Evolutionary conservation across 2,329 filamentous ascomycete genomes (phyloP).

Genomic region (Purpureocillium takamizusanense): DNA sequence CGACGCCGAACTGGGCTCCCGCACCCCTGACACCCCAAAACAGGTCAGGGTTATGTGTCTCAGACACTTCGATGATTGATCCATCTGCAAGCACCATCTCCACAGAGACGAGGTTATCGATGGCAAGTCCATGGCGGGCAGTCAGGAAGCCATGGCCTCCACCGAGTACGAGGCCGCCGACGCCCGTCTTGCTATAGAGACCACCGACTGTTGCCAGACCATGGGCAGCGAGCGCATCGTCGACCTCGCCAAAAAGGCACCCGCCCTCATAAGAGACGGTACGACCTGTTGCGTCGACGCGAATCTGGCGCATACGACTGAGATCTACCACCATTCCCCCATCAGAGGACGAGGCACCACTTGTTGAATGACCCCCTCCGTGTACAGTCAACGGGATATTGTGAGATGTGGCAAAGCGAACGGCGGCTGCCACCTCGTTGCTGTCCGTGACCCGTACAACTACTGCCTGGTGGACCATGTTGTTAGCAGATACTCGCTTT

Average conservation of each 20-base stretch:
- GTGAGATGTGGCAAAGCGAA: constrained; percentile 16
- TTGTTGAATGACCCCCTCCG: constrained; percentile 47
- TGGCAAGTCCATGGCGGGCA: constrained; percentile 40
- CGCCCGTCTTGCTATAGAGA: constrained; percentile 53
- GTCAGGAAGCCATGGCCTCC: constrained; percentile 51
- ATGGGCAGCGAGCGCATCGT: constrained; percentile 36
- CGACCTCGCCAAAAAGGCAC: constrained; percentile 32
- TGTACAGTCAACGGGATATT: constrained; percentile 40
- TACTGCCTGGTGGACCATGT: constrained; percentile 23
- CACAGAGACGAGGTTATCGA: constrained; percentile 30
- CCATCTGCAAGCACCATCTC: constrained; percentile 30
- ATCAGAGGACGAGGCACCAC: constrained; percentile 37
- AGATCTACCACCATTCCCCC: constrained; percentile 48
- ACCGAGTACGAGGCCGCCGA: constrained; percentile 47
- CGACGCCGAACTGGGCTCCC: constrained; percentile 34
- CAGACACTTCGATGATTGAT: constrained; percentile 24
- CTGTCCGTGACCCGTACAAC: constrained; percentile 27
- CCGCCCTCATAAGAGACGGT: too few species aligned
- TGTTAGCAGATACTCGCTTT: too few species aligned
- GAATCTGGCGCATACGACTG: constrained; percentile 23
- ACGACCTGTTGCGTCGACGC: too few species aligned
- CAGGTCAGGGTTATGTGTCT: constrained; percentile 28
- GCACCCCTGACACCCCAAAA: constrained; percentile 41
- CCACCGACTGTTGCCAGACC: constrained; percentile 51
- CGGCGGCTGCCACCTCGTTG: constrained; percentile 18